A percentile compares a stretch with the other conserved stretches of the same genome.
Conservation (phyloP, 2,329 filamentous ascomycete species). For the Botrytis fabae region DNA sequence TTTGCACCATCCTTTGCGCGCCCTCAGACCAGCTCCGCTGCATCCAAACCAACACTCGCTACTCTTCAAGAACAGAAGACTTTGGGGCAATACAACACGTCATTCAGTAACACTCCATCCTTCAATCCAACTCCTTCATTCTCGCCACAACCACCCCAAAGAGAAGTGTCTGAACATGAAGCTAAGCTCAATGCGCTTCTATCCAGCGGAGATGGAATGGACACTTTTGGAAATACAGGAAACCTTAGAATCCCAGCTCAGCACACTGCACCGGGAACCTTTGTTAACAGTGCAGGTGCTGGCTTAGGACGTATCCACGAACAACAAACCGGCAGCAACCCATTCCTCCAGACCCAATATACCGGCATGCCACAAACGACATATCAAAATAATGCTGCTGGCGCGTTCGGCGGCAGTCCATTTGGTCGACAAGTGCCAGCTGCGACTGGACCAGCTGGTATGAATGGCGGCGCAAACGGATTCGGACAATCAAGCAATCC, state of each 20-base stretch:
- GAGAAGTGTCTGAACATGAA: constrained; percentile 61
- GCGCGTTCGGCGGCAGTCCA: constrained; percentile 32
- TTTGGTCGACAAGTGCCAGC: constrained; percentile 50
- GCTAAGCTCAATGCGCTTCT: constrained; percentile 84
- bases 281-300: constrained; percentile 90
- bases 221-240: constrained; percentile 97
- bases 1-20: constrained; percentile 76
- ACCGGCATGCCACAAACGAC: constrained; percentile 69
- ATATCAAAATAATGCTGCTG: constrained; percentile 48
- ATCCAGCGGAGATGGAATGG: constrained; percentile 84
- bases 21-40: constrained; percentile 54
- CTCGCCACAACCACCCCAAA: constrained; percentile 50
- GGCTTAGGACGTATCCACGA: constrained; percentile 67
- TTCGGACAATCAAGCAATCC: constrained; percentile 49
- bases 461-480: constrained; percentile 52
- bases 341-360: constrained; percentile 82
- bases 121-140: constrained; percentile 49
- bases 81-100: constrained; percentile 47
- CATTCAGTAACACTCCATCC: constrained; percentile 54
- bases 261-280: constrained; percentile 93
- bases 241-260: constrained; percentile 93
- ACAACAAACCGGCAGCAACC: constrained; percentile 72
- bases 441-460: constrained; percentile 57
- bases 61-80: constrained; percentile 83
- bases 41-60: constrained; percentile 68